Evolutionary conservation across 441 rosid species (phyloP).

Genomic region (Pelargonium fulgidum): DNA sequence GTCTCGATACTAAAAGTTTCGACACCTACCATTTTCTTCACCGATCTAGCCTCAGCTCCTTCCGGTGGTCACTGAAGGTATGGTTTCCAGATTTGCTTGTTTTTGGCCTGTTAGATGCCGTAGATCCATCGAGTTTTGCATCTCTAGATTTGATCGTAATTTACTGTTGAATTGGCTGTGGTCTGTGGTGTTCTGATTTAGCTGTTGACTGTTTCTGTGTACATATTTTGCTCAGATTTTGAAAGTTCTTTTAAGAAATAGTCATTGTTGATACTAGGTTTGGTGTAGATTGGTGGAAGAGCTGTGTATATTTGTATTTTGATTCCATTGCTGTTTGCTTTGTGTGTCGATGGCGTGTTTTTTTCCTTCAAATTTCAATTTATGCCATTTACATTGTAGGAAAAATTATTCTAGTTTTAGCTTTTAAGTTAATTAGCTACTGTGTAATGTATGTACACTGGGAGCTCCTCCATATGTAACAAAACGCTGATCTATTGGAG

Average conservation of each 20-base stretch:
- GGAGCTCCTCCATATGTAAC: background rate
- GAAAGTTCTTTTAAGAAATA: background rate
- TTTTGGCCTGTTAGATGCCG: background rate
- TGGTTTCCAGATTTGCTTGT: background rate
- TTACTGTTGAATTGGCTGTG: constrained; percentile 1
- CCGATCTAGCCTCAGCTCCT: background rate
- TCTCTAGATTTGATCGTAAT: background rate
- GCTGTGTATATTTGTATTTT: background rate
- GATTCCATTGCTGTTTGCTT: background rate
- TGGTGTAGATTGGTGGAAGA: constrained; percentile 3
- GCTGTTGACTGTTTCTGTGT: background rate
- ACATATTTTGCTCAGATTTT: background rate
- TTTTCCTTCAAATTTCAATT: background rate
- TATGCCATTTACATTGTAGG: background rate
- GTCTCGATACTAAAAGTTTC: too few relatives aligned
- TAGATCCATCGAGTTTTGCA: background rate
- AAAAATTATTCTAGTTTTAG: background rate
- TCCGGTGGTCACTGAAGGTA: too few relatives aligned
- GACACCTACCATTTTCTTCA: too few relatives aligned
- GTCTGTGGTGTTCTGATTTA: background rate
- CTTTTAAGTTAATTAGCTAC: background rate
- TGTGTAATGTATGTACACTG: background rate
- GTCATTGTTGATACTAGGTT: background rate
- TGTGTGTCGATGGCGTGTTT: background rate
- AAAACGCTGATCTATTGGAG: background rate